Evolutionary conservation across 2,329 filamentous ascomycete genomes (phyloP), one percentile per base, ranked within the genome.

Genomic region (Chaetomiaceae sp.): DNA sequence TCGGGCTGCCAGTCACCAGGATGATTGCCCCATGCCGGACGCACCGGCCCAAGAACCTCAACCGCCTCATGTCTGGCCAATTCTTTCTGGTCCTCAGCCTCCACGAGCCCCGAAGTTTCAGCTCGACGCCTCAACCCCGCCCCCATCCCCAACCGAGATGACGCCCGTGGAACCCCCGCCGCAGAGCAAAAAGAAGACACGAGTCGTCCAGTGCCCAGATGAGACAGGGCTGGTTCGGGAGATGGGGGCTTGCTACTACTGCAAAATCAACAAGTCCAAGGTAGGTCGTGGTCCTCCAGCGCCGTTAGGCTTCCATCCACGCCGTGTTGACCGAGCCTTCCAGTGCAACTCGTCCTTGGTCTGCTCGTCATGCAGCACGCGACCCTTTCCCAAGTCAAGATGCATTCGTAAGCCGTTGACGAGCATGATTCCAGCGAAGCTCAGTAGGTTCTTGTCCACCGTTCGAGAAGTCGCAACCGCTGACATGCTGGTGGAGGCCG

Each of bases 201-300:
- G 56, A n/a, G 40, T 19, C 6, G 33, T 58, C 29, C 47, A 44
- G 45, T 62, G 69, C 52, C 67, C 64, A 34, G 64, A 68, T 49
- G 67, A 73, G 60, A 74, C 73, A 35, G 71, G 70, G 42, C 66
- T 68, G 45, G 71, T 76, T 44, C 71, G 73, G 53, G 70, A 71
- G 57, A 65, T 63, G 55, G 68, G 69, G 48, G 71, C 73, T 27
- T 76, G 73, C 54, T 63, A 70, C 44, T 68, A 67, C 47, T 76
- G 73, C 59, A 71, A 67, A 53, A 64, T 70, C 50, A 67, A 65
- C 53, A 75, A 73, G 63, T 67, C 68, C 55, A 61, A 63, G 55
- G 73, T 75, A 67, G 67, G 70, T 58, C 36, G 24, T 30, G n/a
- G n/a, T n/a, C 20, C 24, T 37, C n/a, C 36, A 11, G 17, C 5